Percentiles rank a stretch among this genome's conserved stretches.
These are phyloP conservation scores for Cordyceps cicadae DNA, from an alignment of 2,329 filamentous ascomycete species.

Conservation along the genomic window DNA sequence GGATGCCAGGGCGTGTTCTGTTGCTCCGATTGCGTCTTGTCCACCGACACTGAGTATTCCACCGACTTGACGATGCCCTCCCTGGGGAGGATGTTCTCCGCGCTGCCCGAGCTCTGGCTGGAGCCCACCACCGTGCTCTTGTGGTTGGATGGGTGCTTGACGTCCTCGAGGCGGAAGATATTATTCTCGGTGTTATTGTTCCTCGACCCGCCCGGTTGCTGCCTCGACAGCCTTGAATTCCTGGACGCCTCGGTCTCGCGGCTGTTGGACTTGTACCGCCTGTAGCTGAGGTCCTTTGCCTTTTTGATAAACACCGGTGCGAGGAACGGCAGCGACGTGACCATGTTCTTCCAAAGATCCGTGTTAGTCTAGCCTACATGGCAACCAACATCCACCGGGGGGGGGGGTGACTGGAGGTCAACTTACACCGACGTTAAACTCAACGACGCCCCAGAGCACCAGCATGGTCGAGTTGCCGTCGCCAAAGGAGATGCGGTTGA, in stretches of 20 bases:
- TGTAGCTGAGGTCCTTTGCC: conserved; percentile 33
- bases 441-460: conserved; percentile 47
- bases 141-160: conserved; percentile 21
- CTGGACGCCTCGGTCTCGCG: conserved; percentile 18
- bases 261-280: conserved; percentile 24
- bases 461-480: conserved; percentile 50
- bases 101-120: conserved; percentile 23
- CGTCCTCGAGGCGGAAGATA: conserved; percentile 30
- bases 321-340: conserved; percentile 37
- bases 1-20: conserved; percentile 9
- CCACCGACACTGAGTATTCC: conserved; percentile 32
- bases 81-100: conserved; percentile 31
- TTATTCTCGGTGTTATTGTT: conserved; percentile 12
- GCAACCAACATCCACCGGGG: no score
- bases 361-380: neutral
- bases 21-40: conserved; percentile 12
- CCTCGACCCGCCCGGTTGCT: conserved; percentile 16
- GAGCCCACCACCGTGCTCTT: conserved; percentile 22
- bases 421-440: conserved; percentile 42
- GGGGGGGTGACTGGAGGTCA: neutral
- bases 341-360: conserved; percentile 30
- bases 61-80: conserved; percentile 33
- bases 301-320: conserved; percentile 35
- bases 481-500: conserved; percentile 39
- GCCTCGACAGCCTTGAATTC: conserved; percentile 5